Percentiles rank a stretch among this genome's conserved stretches.
phyloP scores from a whole-genome alignment of 768 basidiomycete genomes.

The Boletus reticuloceps region DNA sequence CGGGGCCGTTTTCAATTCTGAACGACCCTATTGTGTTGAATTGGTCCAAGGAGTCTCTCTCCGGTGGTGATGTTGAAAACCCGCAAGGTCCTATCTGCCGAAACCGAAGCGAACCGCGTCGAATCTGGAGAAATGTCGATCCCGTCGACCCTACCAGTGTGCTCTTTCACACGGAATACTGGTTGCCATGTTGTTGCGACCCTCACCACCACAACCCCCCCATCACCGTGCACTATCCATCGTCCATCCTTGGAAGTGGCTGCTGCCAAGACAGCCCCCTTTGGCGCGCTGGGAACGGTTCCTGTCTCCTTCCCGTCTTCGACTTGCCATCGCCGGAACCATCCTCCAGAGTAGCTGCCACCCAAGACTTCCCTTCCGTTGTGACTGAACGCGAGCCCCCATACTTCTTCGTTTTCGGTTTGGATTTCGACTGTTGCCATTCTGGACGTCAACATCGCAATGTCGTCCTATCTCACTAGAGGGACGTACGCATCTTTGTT shows the following conservation, averaged over 20 bases:
- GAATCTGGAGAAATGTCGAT: background rate
- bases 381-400: background rate
- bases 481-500: background rate
- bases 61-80: background rate
- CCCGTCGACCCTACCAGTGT: background rate
- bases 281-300: background rate
- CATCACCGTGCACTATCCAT: too few relatives aligned
- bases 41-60: background rate
- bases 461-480: background rate
- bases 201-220: too few relatives aligned
- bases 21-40: background rate
- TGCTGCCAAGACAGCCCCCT: background rate
- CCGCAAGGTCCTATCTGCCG: background rate
- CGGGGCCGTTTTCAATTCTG: too few relatives aligned
- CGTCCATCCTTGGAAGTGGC: too few relatives aligned
- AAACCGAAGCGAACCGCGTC: background rate
- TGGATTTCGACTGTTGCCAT: background rate
- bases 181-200: too few relatives aligned
- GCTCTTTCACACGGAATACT: too few relatives aligned
- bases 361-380: background rate
- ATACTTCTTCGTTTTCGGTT: background rate
- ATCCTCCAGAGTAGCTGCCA: slow-evolving; percentile 1
- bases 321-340: background rate
- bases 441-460: background rate
- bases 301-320: background rate